Evolutionary conservation across 495 filamentous ascomycete species (phyloP).

Genomic region (Polyplosphaeria fusca): DNA sequence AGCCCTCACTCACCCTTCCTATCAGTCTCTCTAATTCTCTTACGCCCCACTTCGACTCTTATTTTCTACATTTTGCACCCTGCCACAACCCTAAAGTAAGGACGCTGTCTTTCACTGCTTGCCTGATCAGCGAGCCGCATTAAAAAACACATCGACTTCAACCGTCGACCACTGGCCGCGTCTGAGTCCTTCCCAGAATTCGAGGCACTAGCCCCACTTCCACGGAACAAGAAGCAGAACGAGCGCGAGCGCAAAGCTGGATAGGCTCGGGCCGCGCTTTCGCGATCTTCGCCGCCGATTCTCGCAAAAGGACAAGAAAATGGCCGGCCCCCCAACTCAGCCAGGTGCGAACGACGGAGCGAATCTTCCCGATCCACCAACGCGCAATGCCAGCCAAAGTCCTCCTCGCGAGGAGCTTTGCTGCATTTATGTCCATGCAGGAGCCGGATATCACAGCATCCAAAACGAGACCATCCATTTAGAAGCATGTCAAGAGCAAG

Average conservation of each 20-base stretch:
- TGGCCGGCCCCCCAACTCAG: constrained; percentile 2
- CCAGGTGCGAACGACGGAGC: constrained; percentile 21
- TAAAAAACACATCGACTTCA: no score
- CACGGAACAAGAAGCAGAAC: no score
- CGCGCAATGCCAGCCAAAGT: constrained; percentile 36
- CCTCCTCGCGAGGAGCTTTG: constrained; percentile 46
- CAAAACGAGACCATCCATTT: constrained; percentile 82
- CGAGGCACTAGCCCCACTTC: no score
- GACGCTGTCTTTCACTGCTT: no score
- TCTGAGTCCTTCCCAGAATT: no score
- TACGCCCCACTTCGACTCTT: no score
- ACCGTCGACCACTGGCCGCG: no score
- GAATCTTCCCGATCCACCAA: constrained; percentile 4
- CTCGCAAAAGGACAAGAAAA: constrained; percentile 11
- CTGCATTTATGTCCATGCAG: constrained; percentile 93
- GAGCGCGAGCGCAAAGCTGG: constrained; percentile 15
- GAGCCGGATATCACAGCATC: constrained; percentile 87
- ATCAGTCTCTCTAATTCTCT: no score
- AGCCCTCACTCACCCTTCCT: no score
- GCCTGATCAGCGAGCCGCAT: no score
- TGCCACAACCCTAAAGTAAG: no score
- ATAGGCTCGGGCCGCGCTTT: constrained; percentile 16
- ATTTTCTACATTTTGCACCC: no score
- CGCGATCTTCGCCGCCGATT: constrained; percentile 27
- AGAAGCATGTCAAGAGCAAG: constrained; percentile 81